Base-by-base conservation (phyloP, 495 filamentous ascomycete species). In the Filosporella fistucella region DNA sequence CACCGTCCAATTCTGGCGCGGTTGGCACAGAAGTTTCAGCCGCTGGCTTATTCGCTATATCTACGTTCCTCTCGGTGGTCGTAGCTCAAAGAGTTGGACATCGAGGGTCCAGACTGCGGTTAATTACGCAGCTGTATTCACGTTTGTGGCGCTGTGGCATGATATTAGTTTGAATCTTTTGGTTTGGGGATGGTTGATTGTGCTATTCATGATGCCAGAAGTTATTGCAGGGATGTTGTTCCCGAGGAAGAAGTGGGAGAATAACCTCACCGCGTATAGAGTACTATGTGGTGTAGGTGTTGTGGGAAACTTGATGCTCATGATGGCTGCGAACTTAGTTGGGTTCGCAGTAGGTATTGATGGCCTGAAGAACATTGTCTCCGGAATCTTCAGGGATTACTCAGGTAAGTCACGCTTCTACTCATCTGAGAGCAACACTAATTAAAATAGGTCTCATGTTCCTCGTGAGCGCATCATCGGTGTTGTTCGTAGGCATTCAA, bases 141-240 rank as follows among this genome's bases (percentile, higher is more conserved):
- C 89, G 2, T 99, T 99, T 53, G 93, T 99, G 23, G 93, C 94
- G 5, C 71, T 99, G 30, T 99, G 93, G 93, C 93, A 99, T 64
- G 93, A 99, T 57, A 94, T 99, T 62, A 82, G 91, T 58, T 77
- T 96, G n/a, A 80, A 83, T 35, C 75, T 99, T 20, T 77, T 99
- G 12, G 84, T 93, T 59, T 99, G 93, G 93, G 89, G 93, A 12
- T 99, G 93, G 93, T 70, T 99, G 40, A 78, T 97, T 34, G 88
- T 91, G 3, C 65, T 96, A 10, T 99, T 99, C 67, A 84, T 99
- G 60, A 61, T 96, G 20, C 93, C 93, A 0, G 94, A 97, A 63
- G 72, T 91, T 37, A 63, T 88, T 12, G 89, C 81, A 7, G 66
- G 72, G 0, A 68, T 78, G 32, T 24, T 88, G 2, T 95, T 97